A percentile compares a stretch with the other conserved stretches of the same genome.
Conservation (phyloP, 495 filamentous ascomycete genomes). For the Trichocladium uniseriatum region DNA sequence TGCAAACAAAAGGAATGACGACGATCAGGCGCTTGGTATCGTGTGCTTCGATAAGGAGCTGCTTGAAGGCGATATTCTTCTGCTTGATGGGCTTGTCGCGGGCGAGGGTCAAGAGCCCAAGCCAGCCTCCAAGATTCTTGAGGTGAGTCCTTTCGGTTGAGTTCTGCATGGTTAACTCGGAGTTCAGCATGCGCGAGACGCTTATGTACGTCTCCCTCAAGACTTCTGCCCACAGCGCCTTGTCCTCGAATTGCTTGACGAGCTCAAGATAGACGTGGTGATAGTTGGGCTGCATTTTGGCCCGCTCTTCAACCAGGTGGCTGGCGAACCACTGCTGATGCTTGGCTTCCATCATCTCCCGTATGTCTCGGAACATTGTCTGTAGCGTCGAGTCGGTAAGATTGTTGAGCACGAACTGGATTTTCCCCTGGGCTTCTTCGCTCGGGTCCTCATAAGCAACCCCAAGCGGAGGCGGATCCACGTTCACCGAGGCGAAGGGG, state of each 20-base stretch:
- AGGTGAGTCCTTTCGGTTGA: constrained; percentile 74
- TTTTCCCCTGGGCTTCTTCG: constrained; percentile 79
- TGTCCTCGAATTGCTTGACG: constrained; percentile 71
- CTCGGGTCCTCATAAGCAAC: constrained; percentile 68
- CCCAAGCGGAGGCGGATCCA: constrained; percentile 53
- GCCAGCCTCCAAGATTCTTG: constrained; percentile 86
- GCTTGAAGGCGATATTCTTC: constrained; percentile 93
- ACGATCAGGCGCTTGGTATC: constrained; percentile 82
- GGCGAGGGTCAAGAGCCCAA: constrained; percentile 87
- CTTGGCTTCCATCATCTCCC: constrained; percentile 62
- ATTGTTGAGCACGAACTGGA: constrained; percentile 94
- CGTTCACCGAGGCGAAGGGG: constrained; percentile 65
- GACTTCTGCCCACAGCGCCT: constrained; percentile 73
- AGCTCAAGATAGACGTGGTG: constrained; percentile 87
- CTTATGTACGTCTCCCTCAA: constrained; percentile 88
- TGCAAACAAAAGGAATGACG: constrained; percentile 94
- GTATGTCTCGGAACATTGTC: constrained; percentile 69
- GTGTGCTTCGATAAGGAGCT: constrained; percentile 83
- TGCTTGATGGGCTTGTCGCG: constrained; percentile 93
- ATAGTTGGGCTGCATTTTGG: constrained; percentile 93
- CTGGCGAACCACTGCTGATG: constrained; percentile 94
- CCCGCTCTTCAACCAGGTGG: constrained; percentile 92
- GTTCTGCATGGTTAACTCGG: constrained; percentile 70
- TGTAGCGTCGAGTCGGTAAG: constrained; percentile 81
- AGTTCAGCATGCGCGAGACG: constrained; percentile 75